Conservation (phyloP, 148 eudicot species). For the Salicornia ramosissima region DNA sequence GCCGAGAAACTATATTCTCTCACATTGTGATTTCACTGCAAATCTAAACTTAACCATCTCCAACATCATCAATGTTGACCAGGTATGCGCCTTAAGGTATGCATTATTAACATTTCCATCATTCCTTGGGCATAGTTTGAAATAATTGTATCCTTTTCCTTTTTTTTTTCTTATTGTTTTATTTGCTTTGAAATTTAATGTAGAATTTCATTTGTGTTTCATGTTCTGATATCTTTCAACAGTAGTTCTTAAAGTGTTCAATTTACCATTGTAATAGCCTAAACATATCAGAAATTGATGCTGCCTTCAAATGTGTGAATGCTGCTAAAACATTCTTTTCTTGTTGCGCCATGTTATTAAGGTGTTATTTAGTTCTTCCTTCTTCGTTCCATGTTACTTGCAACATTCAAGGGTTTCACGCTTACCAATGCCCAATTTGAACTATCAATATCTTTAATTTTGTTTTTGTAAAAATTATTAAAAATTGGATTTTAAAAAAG, state of each 20-base stretch:
- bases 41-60: constrained; percentile 76
- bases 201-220: background rate
- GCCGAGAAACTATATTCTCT: constrained; percentile 78
- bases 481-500: too few relatives aligned
- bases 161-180: background rate
- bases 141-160: background rate
- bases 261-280: background rate
- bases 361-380: too few relatives aligned
- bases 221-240: background rate
- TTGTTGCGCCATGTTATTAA: background rate
- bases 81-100: constrained; percentile 55
- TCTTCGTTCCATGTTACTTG: too few relatives aligned
- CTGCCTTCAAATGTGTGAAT: background rate
- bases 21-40: constrained; percentile 92
- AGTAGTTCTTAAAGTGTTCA: too few relatives aligned
- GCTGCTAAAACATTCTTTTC: background rate
- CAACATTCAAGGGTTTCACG: too few relatives aligned
- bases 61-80: constrained; percentile 56
- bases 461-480: too few relatives aligned
- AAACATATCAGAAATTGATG: background rate
- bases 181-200: background rate
- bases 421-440: too few relatives aligned
- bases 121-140: background rate
- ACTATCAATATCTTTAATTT: too few relatives aligned
- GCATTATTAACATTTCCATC: constrained; percentile 18